Conservation (phyloP, 2,329 filamentous ascomycete species). For the Iodosphaeria phyllophila region DNA sequence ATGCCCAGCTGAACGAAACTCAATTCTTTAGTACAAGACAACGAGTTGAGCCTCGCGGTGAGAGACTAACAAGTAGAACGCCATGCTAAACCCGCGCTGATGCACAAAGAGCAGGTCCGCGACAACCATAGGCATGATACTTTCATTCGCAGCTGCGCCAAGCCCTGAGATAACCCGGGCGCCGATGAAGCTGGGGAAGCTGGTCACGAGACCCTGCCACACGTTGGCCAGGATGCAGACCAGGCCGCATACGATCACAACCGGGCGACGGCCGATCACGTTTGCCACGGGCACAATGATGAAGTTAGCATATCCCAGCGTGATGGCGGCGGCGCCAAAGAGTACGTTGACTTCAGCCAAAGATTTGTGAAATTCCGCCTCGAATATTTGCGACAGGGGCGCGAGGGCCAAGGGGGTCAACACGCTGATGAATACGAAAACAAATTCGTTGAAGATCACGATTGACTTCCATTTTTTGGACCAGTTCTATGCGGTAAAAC, state of each 20-base stretch:
- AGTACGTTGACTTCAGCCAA: constrained; percentile 15
- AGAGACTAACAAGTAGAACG: constrained; percentile 10
- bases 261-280: constrained; percentile 14
- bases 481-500: constrained; percentile 11
- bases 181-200: constrained; percentile 13
- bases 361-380: constrained; percentile 14
- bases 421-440: constrained; percentile 17
- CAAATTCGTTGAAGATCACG: constrained; percentile 14
- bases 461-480: constrained; percentile 12
- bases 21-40: background rate
- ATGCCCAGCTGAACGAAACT: constrained; percentile 8
- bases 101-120: constrained; percentile 14
- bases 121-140: constrained; percentile 16
- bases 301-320: constrained; percentile 16
- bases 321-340: constrained; percentile 14
- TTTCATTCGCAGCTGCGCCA: constrained; percentile 14
- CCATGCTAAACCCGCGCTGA: constrained; percentile 11
- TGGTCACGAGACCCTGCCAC: constrained; percentile 13
- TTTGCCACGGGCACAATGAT: constrained; percentile 14
- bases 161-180: constrained; percentile 14
- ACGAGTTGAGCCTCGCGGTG: background rate
- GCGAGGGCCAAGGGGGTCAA: constrained; percentile 16
- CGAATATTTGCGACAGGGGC: constrained; percentile 16
- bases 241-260: constrained; percentile 12
- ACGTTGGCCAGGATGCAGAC: constrained; percentile 13